Evolutionary conservation across 257 asterid genomes (phyloP).

Genomic region (Fraxinus excelsior): DNA sequence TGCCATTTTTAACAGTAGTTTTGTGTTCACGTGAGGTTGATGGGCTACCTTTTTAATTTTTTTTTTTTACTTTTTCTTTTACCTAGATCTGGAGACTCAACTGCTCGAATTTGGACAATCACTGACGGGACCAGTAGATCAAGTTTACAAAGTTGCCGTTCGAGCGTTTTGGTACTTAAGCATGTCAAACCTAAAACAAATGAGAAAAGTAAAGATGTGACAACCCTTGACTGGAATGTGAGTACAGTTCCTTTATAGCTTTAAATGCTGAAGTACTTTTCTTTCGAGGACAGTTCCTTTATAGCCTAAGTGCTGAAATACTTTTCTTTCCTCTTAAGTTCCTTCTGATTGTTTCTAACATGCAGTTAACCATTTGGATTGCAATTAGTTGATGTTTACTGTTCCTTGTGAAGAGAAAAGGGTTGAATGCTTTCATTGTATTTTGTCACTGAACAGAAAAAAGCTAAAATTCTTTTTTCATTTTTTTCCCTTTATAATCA

Average conservation of each 20-base stretch:
- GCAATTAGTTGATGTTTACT: background rate
- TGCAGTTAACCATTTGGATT: background rate
- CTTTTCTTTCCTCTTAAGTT: background rate
- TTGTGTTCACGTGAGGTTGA: background rate
- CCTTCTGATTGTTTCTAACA: background rate
- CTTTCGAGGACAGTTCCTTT: conserved; percentile 20
- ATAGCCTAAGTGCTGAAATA: background rate
- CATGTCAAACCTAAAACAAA: conserved; percentile 33
- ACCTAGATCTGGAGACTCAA: conserved; percentile 41
- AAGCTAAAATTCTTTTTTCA: background rate
- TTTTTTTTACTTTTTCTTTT: background rate
- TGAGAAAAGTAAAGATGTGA: conserved; percentile 36
- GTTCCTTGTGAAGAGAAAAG: background rate
- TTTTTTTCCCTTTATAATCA: background rate
- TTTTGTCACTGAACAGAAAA: background rate
- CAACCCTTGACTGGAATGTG: conserved; percentile 45
- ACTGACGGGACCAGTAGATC: conserved; percentile 21
- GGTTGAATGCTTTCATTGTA: background rate
- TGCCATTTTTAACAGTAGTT: background rate
- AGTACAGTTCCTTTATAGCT: conserved; percentile 18
- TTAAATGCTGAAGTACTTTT: background rate
- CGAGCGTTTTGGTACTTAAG: conserved; percentile 22
- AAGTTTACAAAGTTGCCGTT: conserved; percentile 15
- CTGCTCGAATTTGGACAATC: conserved; percentile 39
- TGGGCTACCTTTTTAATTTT: background rate